phyloP scores from a whole-genome alignment of 495 filamentous ascomycete species.

The Xylaria scruposa region DNA sequence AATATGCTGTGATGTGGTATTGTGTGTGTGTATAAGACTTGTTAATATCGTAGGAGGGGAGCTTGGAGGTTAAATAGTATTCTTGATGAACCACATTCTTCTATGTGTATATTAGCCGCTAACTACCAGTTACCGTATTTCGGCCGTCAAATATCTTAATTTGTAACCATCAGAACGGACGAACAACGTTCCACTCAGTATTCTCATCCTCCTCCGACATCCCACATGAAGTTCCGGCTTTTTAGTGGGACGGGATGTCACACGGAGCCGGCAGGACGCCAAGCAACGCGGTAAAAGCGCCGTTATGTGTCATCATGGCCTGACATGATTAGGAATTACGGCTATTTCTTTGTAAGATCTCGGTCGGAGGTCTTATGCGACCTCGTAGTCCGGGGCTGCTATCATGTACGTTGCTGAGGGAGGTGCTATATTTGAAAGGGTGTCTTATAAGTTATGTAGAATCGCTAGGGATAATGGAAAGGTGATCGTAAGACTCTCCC shows the following conservation, averaged over 20 bases:
- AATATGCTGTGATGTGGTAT: background rate
- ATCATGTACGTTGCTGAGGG: too few species aligned
- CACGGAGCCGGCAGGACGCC: background rate
- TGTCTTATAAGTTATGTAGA: background rate
- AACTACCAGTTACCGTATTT: background rate
- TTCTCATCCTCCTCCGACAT: background rate
- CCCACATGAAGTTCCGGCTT: background rate
- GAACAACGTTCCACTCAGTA: background rate
- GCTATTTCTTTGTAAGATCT: background rate
- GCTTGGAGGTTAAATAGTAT: background rate
- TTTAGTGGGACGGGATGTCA: background rate
- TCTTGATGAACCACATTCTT: background rate
- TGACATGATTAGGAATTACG: background rate
- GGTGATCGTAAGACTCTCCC: background rate
- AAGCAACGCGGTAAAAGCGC: background rate
- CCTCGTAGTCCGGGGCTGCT: background rate
- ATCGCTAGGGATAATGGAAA: background rate
- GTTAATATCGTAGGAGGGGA: background rate
- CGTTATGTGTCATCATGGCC: background rate
- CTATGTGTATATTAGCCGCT: background rate
- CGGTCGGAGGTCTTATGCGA: background rate
- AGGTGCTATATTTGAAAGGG: background rate
- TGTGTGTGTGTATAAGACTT: background rate
- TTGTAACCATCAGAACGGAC: slow-evolving; percentile 2
- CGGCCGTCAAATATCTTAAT: background rate